Base-by-base conservation (phyloP, 1,139 yeast genomes). In the Tardiomyces digboiensis region DNA sequence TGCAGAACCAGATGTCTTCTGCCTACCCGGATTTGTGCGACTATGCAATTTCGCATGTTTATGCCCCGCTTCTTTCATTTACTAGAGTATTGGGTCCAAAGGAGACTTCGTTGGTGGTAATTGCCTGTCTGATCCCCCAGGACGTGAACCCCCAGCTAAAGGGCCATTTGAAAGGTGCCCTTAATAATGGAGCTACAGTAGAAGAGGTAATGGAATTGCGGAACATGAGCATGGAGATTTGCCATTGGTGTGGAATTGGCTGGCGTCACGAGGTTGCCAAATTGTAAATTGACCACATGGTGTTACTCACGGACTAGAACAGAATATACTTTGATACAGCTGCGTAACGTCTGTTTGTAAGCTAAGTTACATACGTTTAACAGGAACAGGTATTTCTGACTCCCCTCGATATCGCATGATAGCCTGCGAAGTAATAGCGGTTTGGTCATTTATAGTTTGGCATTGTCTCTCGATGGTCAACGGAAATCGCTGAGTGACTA, bases 91-190 rank as follows among this genome's bases (percentile, higher is more conserved):
- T 88, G 36, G 62, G 72, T 10, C 80, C 84, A 1, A 72, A 70
- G 50, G 95, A 87, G 50, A 82, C 96, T 0, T 80, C 91, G 36
- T 61, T 86, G 54, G 82, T 87, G 40, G 78, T 88, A 4, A 77
- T 88, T 23, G 82, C 94, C 1, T 74, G 89, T 49, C 71, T 89
- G 55, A 80, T 88, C 13, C 97, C 97, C 0, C 96, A 86, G 59
- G 95, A 88, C 61, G 96, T 88, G n/a, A 86, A 84, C 53, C 95
- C 96, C 0, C 96, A 88, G 58, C 70, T 88, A 52, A 86, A 86
- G 64, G 97, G 97, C 0, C 97, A 88, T 59, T 70, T 88, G 49
- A 77, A 74, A 57, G 97, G 97, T 0, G 96, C 95, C 0, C 48
- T 80, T 44, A 87, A 87, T 56, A 76, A 80, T 37, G 95, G 96